phyloP scores from a whole-genome alignment of 1,284 basidiomycete species.

The Sporisorium exsertum region DNA sequence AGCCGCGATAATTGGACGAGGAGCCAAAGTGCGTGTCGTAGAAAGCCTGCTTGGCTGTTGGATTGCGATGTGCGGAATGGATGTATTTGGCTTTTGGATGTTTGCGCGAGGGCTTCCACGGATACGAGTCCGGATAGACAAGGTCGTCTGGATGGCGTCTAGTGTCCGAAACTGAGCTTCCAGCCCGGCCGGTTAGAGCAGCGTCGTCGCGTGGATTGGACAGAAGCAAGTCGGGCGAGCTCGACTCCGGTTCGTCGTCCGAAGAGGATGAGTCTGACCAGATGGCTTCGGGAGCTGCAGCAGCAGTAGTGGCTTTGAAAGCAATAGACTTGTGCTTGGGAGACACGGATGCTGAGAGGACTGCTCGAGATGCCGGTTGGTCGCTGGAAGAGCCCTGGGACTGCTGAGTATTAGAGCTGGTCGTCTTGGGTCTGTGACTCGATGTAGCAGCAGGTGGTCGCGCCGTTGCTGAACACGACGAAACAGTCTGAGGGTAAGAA shows the following conservation, averaged over 20 bases:
- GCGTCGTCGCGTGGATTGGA: not conserved
- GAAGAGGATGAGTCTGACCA: slow-evolving; percentile 28
- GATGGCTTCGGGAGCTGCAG: not conserved
- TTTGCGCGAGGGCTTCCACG: slow-evolving; percentile 32
- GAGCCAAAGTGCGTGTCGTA: slow-evolving; percentile 60
- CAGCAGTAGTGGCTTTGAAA: not conserved
- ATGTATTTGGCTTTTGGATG: slow-evolving; percentile 30
- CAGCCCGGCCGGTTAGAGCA: not conserved
- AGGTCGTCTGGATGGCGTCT: slow-evolving; percentile 40
- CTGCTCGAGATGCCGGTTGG: not conserved
- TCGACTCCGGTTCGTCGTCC: slow-evolving; percentile 13
- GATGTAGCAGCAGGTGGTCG: not conserved
- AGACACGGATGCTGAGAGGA: slow-evolving; percentile 18
- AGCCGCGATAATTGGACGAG: slow-evolving; percentile 41
- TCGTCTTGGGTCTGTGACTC: slow-evolving; percentile 1
- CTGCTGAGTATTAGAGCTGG: not conserved
- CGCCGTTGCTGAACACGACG: not conserved
- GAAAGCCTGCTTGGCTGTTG: slow-evolving; percentile 59
- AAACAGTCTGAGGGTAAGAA: not conserved
- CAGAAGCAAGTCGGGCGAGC: not conserved
- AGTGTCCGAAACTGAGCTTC: not conserved
- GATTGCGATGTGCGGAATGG: slow-evolving; percentile 53
- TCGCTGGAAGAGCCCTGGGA: not conserved
- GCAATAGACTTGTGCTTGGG: slow-evolving; percentile 1
- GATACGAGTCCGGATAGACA: slow-evolving; percentile 33